Evolutionary conservation across 176 grass and related monocot species (phyloP).

Genomic region (Cenchrus americanus): DNA sequence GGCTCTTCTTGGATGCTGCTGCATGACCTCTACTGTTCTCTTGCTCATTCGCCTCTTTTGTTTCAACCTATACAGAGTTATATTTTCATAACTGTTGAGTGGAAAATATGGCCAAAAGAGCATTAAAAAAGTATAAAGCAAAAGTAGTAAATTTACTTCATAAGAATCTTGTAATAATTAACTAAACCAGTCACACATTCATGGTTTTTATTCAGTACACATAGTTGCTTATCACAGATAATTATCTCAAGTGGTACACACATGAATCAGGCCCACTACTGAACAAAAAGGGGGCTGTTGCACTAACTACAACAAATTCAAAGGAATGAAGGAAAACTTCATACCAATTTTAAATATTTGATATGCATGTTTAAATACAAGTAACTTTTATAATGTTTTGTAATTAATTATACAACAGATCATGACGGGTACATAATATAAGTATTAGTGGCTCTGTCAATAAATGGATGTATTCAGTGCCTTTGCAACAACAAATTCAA

Average conservation of each 20-base stretch:
- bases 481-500: constrained; percentile 24
- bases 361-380: not conserved
- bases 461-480: constrained; percentile 20
- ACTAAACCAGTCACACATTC: not conserved
- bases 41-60: constrained; percentile 55
- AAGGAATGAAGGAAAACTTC: not conserved
- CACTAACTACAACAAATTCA: constrained; percentile 9
- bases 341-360: constrained; percentile 10
- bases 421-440: not conserved
- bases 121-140: not conserved
- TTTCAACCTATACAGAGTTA: constrained; percentile 52
- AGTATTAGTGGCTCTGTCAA: constrained; percentile 15
- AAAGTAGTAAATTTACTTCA: constrained; percentile 20
- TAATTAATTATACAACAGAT: constrained; percentile 37
- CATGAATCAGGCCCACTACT: not conserved
- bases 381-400: not conserved
- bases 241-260: not conserved
- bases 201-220: constrained; percentile 18
- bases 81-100: constrained; percentile 34
- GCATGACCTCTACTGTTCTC: constrained; percentile 54
- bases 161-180: not conserved
- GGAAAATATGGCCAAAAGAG: constrained; percentile 30
- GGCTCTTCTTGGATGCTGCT: constrained; percentile 53
- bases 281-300: not conserved
- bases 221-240: constrained; percentile 7